Evolutionary conservation across 1,139 yeast species (phyloP).

Genomic region (Sugiyamaella castrensis): DNA sequence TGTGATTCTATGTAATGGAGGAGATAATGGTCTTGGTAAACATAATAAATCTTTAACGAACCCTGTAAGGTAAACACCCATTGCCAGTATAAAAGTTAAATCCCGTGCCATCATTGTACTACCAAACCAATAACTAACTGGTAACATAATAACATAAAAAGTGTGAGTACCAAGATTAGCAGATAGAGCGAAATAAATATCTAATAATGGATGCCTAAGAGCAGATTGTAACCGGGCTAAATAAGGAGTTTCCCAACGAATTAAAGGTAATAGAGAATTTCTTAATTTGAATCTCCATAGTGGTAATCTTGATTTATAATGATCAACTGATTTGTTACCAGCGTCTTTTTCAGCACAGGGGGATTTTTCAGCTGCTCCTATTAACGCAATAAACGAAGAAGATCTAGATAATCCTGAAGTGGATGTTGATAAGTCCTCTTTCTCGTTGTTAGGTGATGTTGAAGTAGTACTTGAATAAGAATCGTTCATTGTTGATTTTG

Average conservation of each 20-base stretch:
- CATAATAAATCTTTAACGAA: constrained; percentile 79
- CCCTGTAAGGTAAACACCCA: constrained; percentile 82
- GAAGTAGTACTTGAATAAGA: background rate
- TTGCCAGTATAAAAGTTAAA: constrained; percentile 71
- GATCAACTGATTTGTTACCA: constrained; percentile 66
- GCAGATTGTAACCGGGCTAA: constrained; percentile 56
- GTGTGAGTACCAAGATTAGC: constrained; percentile 94
- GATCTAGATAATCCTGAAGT: constrained; percentile 19
- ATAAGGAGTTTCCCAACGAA: constrained; percentile 64
- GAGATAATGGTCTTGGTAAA: constrained; percentile 87
- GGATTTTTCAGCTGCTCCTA: constrained; percentile 31
- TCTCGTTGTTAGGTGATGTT: background rate
- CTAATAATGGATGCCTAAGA: constrained; percentile 54
- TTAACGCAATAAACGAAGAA: constrained; percentile 28
- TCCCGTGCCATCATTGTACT: constrained; percentile 55
- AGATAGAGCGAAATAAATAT: constrained; percentile 79
- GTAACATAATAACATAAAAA: constrained; percentile 84
- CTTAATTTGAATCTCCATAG: constrained; percentile 60
- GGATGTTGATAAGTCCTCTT: background rate
- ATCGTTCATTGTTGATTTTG: background rate
- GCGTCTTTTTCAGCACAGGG: constrained; percentile 49
- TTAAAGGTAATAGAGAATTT: constrained; percentile 51
- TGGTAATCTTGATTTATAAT: constrained; percentile 59
- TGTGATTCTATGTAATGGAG: constrained; percentile 87
- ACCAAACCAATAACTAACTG: constrained; percentile 86